Evolutionary conservation across 192 early-diverging fungal genomes (phyloP), one percentile per base, ranked within the genome.

Genomic region (Physocladia obscura): DNA sequence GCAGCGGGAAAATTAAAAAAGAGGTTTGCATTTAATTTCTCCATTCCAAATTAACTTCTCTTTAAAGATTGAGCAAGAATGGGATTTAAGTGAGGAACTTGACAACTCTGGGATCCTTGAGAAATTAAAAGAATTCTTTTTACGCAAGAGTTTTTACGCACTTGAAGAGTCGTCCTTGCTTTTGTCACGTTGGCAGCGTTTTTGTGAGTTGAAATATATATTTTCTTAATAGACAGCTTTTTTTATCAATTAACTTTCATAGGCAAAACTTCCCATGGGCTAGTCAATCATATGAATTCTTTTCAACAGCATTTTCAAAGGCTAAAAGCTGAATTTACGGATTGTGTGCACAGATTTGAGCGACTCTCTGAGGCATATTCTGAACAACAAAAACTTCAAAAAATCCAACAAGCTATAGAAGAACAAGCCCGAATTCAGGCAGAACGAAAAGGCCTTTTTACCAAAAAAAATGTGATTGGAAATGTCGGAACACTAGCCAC

Each of bases 121-220:
- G 2, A 76, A 68, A 21, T 51, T 85, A 24, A 27, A 69, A 19
- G 58, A 68, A 6, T 85, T 82, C 55, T 82, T 70, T 57, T 61
- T 70, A 32, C 52, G 74, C 22, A 81, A 76, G 55, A 40, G 63
- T 13, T 34, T 67, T 34, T 31, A 62, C n/a, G 19, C 74, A 1
- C 27, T 82, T 2, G 67, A 77, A 49, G 57, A 81, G 57, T 83
- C 79, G 32, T 37, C 69, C 17, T 57, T 85, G 8, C 61, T 85
- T 15, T 36, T 85, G 1, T 81, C 79, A 6, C 60, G 84, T 55
- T 85, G 84, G 84, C 57, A 60, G 37, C 51, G 84, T 24, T 85
- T 85, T 62, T 82, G 84, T 80, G 69, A 56, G 77, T 27, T 31
- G 34, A n/a, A 34, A 3, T 24, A 8, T 56, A 29, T n/a, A 29